Conservation (phyloP, 805 yeast species). For the Candida insectalens region DNA sequence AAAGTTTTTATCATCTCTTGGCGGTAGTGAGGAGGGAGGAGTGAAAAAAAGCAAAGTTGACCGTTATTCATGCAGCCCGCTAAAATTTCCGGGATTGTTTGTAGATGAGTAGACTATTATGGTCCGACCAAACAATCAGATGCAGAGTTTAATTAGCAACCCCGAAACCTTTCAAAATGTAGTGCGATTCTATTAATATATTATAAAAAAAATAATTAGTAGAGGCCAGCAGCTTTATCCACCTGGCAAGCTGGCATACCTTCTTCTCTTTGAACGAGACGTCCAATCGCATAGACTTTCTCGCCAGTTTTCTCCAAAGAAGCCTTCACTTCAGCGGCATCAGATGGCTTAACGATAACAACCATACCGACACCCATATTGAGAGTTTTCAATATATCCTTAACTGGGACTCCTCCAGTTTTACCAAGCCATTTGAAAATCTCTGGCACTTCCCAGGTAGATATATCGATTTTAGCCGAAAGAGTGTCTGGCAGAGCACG, state of each 20-base stretch:
- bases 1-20: no score
- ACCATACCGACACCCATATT: conserved; percentile 98
- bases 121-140: no score
- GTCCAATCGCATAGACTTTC: conserved; percentile 62
- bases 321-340: conserved; percentile 47
- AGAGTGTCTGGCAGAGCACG: conserved; percentile 79
- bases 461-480: conserved; percentile 73
- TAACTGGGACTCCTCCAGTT: conserved; percentile 81
- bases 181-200: no score
- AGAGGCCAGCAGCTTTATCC: conserved; percentile 31
- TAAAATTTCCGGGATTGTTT: no score
- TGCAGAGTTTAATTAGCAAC: no score
- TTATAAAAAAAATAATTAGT: no score
- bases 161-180: no score
- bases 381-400: conserved; percentile 81
- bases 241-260: conserved; percentile 58
- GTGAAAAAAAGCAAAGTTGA: no score
- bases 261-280: conserved; percentile 34
- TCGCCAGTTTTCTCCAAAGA: conserved; percentile 61
- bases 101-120: no score
- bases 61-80: no score
- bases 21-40: no score
- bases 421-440: conserved; percentile 92
- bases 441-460: conserved; percentile 74
- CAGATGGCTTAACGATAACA: conserved; percentile 62